Base-by-base conservation (phyloP, 495 filamentous ascomycete genomes). In the Tetracladium marchalianum region DNA sequence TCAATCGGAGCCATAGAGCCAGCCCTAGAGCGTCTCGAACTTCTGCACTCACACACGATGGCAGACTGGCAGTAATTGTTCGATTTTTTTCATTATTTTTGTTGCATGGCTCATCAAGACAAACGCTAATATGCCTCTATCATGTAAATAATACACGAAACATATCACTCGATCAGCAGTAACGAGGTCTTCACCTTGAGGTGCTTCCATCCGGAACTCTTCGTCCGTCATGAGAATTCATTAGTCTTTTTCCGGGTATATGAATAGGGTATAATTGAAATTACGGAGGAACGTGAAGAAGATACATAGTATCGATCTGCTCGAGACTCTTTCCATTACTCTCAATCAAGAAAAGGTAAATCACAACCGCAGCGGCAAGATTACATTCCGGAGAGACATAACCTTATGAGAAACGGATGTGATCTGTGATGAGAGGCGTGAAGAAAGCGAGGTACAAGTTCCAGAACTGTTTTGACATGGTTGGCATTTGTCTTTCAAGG, bases 361-460 rank as follows among this genome's bases (percentile, higher is more conserved):
- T 78, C 31, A 84, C 57, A 3, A 80, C 43, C 7, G 72, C 70
- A 15, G 69, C 82, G 8, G 70, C 61, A 53, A 84, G 65, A 56
- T 76, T 80, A 67, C 80, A 85, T 4, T 57, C 76, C 2, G 80
- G 83, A 55, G 90, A 89, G 49, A 92, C 73, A 61, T 85, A 90
- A 31, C 87, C 85, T 62, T 87, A 90, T 32, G 67, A 60, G 64
- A 81, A 90, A 50, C 76, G 70, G 52, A 92, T 90, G 19, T 72
- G 67, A 22, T 59, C 60, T 39, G 71, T 75, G 55, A 86, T 85
- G 62, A 84, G 80, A 5, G 85, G 85, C 1, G 86, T 88, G 66
- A 89, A 84, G 72, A 90, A 87, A 9, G 77, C 78, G 56, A 92
- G 77, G 47, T 89, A 62, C 68, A 90, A 31, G 64, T 93, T 95